Evolutionary conservation across 164 flowering plant species (phyloP).

Genomic region (Vitis vinifera): ASM3070453v1 NC_081821.1:12610001-12610500

Average conservation of each 20-base stretch:
- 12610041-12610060: constrained; percentile 18
- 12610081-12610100: constrained; percentile 55
- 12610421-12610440: constrained; percentile 91
- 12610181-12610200: constrained; percentile 26
- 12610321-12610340: not conserved
- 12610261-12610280: constrained; percentile 50
- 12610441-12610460: constrained; percentile 85
- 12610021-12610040: constrained; percentile 3
- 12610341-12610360: too few relatives aligned
- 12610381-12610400: constrained; percentile 31
- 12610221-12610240: constrained; percentile 67
- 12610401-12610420: constrained; percentile 85
- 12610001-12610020: not conserved
- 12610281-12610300: constrained; percentile 34
- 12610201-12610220: constrained; percentile 30
- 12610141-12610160: constrained; percentile 33
- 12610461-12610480: constrained; percentile 79
- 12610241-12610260: constrained; percentile 40
- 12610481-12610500: constrained; percentile 77
- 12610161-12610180: constrained; percentile 37
- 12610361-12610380: not conserved
- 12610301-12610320: not conserved
- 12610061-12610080: not conserved
- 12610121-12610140: constrained; percentile 64
- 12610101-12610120: constrained; percentile 53